Evolutionary conservation across 495 filamentous ascomycete species (phyloP).

Genomic region (Neohortaea acidophila): DNA sequence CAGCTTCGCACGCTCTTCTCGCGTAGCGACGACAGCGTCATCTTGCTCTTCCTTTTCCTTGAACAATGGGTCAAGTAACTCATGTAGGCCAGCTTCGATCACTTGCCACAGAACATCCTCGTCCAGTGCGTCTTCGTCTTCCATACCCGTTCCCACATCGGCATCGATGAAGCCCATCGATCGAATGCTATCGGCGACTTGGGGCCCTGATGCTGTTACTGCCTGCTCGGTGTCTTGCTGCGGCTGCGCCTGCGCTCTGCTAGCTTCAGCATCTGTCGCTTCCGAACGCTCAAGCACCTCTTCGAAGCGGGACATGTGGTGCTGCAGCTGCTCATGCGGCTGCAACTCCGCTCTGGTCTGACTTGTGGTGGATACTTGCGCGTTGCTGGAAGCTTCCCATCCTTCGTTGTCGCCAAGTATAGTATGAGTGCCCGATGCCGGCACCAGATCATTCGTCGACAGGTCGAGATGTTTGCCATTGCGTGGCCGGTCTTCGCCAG

Average conservation of each 20-base stretch:
- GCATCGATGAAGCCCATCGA: no score
- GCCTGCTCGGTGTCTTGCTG: no score
- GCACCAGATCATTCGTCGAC: conserved; percentile 9
- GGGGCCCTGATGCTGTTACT: no score
- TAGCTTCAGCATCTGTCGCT: conserved; percentile 43
- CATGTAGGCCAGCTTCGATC: conserved; percentile 79
- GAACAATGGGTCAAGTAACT: conserved; percentile 77
- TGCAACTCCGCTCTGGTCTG: conserved; percentile 35
- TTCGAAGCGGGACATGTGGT: conserved; percentile 41
- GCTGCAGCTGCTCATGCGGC: conserved; percentile 56
- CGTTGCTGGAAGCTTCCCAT: conserved; percentile 1
- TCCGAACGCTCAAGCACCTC: conserved; percentile 52
- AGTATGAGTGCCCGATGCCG: conserved; percentile 7
- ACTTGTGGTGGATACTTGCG: no score
- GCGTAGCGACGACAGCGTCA: conserved; percentile 49
- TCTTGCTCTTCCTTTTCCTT: conserved; percentile 63
- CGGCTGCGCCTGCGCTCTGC: neutral
- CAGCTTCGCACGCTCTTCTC: conserved; percentile 43
- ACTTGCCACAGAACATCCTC: conserved; percentile 75
- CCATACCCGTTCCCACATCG: conserved; percentile 34
- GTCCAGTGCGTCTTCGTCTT: neutral
- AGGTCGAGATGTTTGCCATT: conserved; percentile 13
- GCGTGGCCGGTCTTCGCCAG: conserved; percentile 4
- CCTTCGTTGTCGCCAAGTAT: conserved; percentile 10
- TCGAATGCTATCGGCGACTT: no score